A percentile compares a stretch with the other conserved stretches of the same genome.
phyloP scores from a whole-genome alignment of 805 yeast species.

The Brettanomyces nanus region DNA sequence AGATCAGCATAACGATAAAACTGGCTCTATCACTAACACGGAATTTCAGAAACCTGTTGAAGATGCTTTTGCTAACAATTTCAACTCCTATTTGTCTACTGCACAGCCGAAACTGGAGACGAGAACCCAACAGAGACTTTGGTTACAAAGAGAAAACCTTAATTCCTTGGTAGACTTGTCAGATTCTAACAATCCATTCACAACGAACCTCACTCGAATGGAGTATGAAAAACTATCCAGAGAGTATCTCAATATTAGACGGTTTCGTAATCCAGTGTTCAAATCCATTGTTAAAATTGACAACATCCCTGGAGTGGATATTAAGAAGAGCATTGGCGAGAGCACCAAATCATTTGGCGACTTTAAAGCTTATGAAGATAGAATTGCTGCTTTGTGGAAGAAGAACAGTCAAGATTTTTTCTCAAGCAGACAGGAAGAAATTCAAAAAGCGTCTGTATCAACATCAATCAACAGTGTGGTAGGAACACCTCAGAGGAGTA shows the following conservation, averaged over 20 bases:
- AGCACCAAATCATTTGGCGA: slow-evolving; percentile 4
- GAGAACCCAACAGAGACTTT: slow-evolving; percentile 74
- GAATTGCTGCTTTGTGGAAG: slow-evolving; percentile 9
- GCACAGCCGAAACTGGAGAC: slow-evolving; percentile 39
- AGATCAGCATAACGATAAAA: background rate
- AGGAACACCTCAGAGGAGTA: too few species aligned
- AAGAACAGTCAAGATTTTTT: background rate
- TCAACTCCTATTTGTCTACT: slow-evolving; percentile 26
- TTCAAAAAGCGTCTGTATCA: background rate
- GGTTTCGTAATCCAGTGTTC: slow-evolving; percentile 63
- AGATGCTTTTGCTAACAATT: slow-evolving; percentile 2
- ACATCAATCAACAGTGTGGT: background rate
- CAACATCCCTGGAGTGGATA: slow-evolving; percentile 6
- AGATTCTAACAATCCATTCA: slow-evolving; percentile 18
- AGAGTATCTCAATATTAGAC: slow-evolving; percentile 61
- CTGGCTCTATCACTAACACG: too few species aligned
- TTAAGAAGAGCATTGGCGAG: background rate
- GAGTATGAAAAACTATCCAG: slow-evolving; percentile 73
- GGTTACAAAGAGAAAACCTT: slow-evolving; percentile 65
- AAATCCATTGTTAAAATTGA: slow-evolving; percentile 51
- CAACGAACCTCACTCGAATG: slow-evolving; percentile 45
- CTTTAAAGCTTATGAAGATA: slow-evolving; percentile 4
- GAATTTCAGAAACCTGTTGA: background rate
- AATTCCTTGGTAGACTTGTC: slow-evolving; percentile 56
- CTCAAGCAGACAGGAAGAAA: background rate